These are phyloP conservation scores for Thoreauomyces humboldtii DNA, from an alignment of 192 early-diverging fungal species.

Conservation along the genomic window DNA sequence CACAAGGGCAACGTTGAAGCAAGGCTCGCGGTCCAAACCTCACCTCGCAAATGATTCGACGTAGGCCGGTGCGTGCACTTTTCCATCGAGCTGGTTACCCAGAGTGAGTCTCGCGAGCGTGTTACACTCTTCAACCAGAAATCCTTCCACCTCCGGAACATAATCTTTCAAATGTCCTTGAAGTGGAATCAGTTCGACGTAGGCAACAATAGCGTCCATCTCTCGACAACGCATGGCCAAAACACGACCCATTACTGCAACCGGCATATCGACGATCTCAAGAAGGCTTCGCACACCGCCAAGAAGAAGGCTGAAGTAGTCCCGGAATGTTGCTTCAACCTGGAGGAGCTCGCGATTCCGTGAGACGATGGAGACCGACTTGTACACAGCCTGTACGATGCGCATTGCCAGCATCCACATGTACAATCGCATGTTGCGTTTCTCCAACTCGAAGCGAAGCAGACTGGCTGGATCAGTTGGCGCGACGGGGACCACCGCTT, in stretches of 20 bases:
- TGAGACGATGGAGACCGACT: constrained; percentile 45
- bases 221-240: constrained; percentile 39
- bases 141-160: constrained; percentile 7
- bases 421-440: constrained; percentile 44
- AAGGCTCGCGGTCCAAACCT: neutral
- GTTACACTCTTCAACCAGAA: constrained; percentile 41
- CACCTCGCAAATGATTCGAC: constrained; percentile 36
- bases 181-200: constrained; percentile 42
- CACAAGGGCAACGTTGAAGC: too few relatives aligned
- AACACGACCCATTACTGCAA: constrained; percentile 47
- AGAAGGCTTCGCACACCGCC: constrained; percentile 50
- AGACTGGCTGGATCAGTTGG: constrained; percentile 16
- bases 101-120: constrained; percentile 35
- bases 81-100: neutral
- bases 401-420: constrained; percentile 62
- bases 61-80: constrained; percentile 11
- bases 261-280: constrained; percentile 49
- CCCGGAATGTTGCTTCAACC: constrained; percentile 40
- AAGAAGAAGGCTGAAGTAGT: constrained; percentile 48
- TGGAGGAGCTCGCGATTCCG: constrained; percentile 46
- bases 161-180: constrained; percentile 18
- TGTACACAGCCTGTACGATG: constrained; percentile 54
- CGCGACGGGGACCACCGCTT: neutral
- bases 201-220: constrained; percentile 46
- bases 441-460: constrained; percentile 21